Evolutionary conservation across 306 rosid genomes (phyloP).

Genomic region (Medicago arabica): DNA sequence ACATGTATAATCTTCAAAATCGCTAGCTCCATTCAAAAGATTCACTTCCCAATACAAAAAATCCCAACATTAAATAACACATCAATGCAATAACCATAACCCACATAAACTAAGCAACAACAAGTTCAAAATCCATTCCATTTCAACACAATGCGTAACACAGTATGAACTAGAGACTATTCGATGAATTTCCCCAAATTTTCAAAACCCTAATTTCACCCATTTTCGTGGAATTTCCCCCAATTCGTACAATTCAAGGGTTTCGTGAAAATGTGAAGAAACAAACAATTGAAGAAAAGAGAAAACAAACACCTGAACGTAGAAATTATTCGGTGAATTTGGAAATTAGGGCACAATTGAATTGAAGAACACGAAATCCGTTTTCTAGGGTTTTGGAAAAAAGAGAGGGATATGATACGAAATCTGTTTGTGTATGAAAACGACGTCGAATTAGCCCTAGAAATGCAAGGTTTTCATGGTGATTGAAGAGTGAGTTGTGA

Average conservation of each 20-base stretch:
- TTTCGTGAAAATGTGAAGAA: conserved; percentile 51
- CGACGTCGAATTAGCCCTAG: conserved; percentile 59
- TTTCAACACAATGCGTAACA: conserved; percentile 71
- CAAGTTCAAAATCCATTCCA: conserved; percentile 47
- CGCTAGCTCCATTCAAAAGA: conserved; percentile 45
- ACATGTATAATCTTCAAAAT: conserved; percentile 42
- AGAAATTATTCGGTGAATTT: conserved; percentile 46
- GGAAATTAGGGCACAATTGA: conserved; percentile 61
- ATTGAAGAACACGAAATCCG: conserved; percentile 36
- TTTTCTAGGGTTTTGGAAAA: conserved; percentile 85
- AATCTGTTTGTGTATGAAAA: conserved; percentile 4
- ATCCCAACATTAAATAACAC: conserved; percentile 46
- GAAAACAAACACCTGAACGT: conserved; percentile 72
- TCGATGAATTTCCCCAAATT: conserved; percentile 39
- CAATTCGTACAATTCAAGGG: conserved; percentile 81
- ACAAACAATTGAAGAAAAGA: conserved; percentile 48
- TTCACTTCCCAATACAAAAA: conserved; percentile 39
- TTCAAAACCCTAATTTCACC: conserved; percentile 60
- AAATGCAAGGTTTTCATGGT: conserved; percentile 54
- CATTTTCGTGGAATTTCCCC: conserved; percentile 49
- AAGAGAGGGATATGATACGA: conserved; percentile 22
- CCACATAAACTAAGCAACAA: conserved; percentile 37
- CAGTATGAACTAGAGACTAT: conserved; percentile 35
- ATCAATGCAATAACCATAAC: conserved; percentile 31
- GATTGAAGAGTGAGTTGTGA: neutral